These are phyloP conservation scores for Collybia sordida DNA, from an alignment of 768 basidiomycete genomes.

Conservation along the genomic window DNA sequence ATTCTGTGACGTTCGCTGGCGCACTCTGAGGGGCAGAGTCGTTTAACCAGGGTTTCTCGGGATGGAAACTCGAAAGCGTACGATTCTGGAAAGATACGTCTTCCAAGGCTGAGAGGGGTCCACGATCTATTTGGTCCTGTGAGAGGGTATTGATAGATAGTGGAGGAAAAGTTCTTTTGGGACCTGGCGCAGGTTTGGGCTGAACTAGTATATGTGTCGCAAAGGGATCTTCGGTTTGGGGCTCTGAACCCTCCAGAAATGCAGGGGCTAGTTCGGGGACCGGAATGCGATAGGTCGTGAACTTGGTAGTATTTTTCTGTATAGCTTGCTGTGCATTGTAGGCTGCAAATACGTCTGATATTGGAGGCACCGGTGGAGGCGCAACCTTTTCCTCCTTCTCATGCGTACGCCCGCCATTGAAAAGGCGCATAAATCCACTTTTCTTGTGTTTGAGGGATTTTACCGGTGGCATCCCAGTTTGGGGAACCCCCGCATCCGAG, in stretches of 20 bases:
- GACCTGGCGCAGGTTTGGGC: slow-evolving; percentile 17
- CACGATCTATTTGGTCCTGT: slow-evolving; percentile 17
- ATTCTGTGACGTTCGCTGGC: slow-evolving; percentile 61
- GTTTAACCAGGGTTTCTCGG: slow-evolving; percentile 22
- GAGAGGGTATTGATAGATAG: slow-evolving; percentile 41
- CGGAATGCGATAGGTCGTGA: slow-evolving; percentile 36
- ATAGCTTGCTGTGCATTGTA: slow-evolving; percentile 20
- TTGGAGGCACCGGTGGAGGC: slow-evolving; percentile 59
- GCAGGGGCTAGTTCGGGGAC: slow-evolving; percentile 40
- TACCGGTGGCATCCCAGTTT: slow-evolving; percentile 21
- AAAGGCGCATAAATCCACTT: slow-evolving; percentile 79
- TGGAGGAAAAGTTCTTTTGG: slow-evolving; percentile 37
- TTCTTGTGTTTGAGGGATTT: slow-evolving; percentile 73
- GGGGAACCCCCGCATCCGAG: slow-evolving; percentile 29
- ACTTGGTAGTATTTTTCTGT: slow-evolving; percentile 20
- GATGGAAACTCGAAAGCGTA: slow-evolving; percentile 16
- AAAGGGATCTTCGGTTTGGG: slow-evolving; percentile 11
- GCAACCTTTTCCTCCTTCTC: slow-evolving; percentile 45
- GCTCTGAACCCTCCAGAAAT: slow-evolving; percentile 22
- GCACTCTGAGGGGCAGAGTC: slow-evolving; percentile 53
- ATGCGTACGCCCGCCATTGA: slow-evolving; percentile 52
- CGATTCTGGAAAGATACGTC: slow-evolving; percentile 22
- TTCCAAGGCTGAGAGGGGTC: slow-evolving; percentile 19
- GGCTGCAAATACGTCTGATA: slow-evolving; percentile 37
- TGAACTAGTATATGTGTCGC: background rate